Conservation (phyloP, 352 stramenopile genomes). For the Globisporangium paddicum region DNA sequence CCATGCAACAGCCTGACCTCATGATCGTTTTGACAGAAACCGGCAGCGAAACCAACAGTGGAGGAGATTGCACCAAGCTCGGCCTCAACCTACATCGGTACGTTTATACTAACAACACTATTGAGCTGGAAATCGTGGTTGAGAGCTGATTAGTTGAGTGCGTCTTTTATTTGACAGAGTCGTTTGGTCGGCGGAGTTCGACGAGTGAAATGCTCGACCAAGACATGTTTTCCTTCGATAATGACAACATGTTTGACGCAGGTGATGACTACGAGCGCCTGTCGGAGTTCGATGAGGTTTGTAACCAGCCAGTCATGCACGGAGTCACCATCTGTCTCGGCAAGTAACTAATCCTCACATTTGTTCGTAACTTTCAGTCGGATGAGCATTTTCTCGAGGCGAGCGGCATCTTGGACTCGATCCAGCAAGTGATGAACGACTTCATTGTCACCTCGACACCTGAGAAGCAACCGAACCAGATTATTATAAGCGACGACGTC, state of each 20-base stretch:
- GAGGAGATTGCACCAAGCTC: constrained; percentile 28
- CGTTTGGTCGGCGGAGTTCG: constrained; percentile 42
- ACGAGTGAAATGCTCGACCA: constrained; percentile 16
- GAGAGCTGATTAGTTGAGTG: neutral
- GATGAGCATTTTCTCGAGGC: constrained; percentile 72
- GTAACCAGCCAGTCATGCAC: neutral
- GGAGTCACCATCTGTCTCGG: too few relatives aligned
- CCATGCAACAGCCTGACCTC: too few relatives aligned
- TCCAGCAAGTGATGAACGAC: constrained; percentile 76
- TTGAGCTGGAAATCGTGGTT: neutral
- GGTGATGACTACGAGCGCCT: constrained; percentile 55
- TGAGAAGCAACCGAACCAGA: constrained; percentile 31
- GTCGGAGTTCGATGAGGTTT: constrained; percentile 71
- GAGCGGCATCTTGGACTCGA: constrained; percentile 73
- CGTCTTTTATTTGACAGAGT: constrained; percentile 24
- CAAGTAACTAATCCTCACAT: neutral
- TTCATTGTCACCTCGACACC: constrained; percentile 27
- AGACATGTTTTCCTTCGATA: constrained; percentile 45
- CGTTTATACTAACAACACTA: neutral
- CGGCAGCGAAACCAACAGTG: neutral
- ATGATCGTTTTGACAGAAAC: too few relatives aligned
- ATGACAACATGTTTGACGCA: constrained; percentile 33
- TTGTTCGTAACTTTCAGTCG: constrained; percentile 40
- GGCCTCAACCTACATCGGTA: constrained; percentile 23
- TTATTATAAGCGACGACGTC: constrained; percentile 70